These are phyloP conservation scores for Citrullus amarus DNA, from an alignment of 306 rosid genomes.

Conservation along the genomic window DNA sequence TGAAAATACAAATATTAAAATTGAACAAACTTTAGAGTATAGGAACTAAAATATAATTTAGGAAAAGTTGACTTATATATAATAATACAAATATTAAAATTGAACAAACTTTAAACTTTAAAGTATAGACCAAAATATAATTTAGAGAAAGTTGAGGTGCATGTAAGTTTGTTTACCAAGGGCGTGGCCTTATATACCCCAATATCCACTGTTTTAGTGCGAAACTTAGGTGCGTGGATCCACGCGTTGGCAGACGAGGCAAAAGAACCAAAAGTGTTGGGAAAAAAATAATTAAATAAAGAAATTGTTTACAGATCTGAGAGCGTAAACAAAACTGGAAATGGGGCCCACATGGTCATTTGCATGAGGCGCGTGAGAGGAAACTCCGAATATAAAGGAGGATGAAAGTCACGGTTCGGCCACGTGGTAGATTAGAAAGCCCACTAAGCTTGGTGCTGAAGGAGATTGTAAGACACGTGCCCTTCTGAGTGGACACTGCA, in stretches of 20 bases:
- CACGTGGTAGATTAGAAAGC: neutral
- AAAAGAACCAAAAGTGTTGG: neutral
- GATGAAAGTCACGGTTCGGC: neutral
- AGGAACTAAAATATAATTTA: too few species aligned
- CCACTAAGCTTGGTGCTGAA: neutral
- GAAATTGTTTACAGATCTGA: neutral
- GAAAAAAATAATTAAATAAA: too few species aligned
- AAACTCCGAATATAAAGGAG: neutral
- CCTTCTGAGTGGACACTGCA: constrained; percentile 16
- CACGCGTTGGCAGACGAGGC: neutral
- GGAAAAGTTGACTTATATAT: too few species aligned
- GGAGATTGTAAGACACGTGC: neutral
- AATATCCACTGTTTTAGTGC: neutral
- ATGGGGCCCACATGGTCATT: neutral
- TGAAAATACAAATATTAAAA: too few species aligned
- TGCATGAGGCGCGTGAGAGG: neutral
- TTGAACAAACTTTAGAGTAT: too few species aligned
- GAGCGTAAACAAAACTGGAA: neutral
- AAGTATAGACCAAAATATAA: too few species aligned
- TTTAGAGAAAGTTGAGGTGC: too few species aligned
- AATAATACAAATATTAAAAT: too few species aligned
- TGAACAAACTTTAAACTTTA: too few species aligned
- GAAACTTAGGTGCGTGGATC: neutral
- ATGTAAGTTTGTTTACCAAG: neutral
- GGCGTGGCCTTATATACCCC: neutral